These are phyloP conservation scores for Rhinocladiella similis DNA, from an alignment of 2,329 filamentous ascomycete genomes.

Conservation along the genomic window DNA sequence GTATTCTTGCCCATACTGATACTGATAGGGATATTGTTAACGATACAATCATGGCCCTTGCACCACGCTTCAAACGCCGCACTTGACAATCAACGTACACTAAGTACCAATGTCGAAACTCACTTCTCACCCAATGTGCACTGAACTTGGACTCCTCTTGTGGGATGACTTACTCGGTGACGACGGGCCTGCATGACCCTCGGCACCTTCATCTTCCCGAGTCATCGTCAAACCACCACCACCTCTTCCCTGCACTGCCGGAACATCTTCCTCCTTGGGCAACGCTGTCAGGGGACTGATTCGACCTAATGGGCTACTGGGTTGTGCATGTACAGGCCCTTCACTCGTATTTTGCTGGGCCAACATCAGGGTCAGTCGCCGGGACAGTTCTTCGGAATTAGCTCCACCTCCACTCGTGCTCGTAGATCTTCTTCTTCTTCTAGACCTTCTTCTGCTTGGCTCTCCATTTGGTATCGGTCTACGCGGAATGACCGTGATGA, in stretches of 20 bases:
- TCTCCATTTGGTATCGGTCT: neutral
- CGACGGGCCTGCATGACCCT: neutral
- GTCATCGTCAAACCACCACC: too few relatives aligned
- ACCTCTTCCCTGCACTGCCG: neutral
- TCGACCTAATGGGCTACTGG: conserved; percentile 22
- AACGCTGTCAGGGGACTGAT: conserved; percentile 22
- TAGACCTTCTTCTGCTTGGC: neutral
- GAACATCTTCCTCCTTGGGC: conserved; percentile 10
- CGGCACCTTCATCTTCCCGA: neutral
- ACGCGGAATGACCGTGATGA: neutral
- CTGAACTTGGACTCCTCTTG: conserved; percentile 13
- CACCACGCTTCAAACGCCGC: neutral
- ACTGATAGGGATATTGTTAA: neutral
- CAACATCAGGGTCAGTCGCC: conserved; percentile 3
- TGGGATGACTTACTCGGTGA: conserved; percentile 8
- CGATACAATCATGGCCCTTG: too few relatives aligned
- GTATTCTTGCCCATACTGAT: neutral
- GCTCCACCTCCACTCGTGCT: neutral
- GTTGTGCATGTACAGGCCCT: neutral
- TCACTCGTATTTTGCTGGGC: conserved; percentile 3
- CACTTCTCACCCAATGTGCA: conserved; percentile 11
- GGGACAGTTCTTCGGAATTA: conserved; percentile 2
- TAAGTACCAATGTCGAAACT: too few relatives aligned
- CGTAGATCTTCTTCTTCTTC: neutral
- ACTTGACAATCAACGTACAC: neutral